A percentile compares a stretch with the other conserved stretches of the same genome.
Evolutionary conservation across 2,329 filamentous ascomycete species (phyloP).

Genomic region (Phialophora tarda): DNA sequence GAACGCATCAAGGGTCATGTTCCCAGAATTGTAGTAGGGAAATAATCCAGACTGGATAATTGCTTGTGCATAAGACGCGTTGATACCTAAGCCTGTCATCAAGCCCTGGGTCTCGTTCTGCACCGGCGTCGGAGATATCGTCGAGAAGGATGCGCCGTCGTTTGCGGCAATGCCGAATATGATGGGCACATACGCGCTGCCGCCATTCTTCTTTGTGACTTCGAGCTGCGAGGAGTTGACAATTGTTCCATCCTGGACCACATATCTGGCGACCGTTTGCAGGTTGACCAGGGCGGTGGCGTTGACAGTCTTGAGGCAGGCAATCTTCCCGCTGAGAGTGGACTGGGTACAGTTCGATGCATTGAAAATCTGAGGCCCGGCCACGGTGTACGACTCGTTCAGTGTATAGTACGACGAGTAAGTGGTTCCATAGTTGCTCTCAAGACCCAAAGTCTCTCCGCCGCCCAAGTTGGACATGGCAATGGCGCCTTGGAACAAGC

Average conservation of each 20-base stretch:
- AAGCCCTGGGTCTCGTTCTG: slow-evolving; percentile 52
- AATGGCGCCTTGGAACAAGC: slow-evolving; percentile 35
- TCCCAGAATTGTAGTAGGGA: slow-evolving; percentile 55
- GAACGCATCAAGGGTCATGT: slow-evolving; percentile 62
- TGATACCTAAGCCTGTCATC: slow-evolving; percentile 54
- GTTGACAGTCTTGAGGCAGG: slow-evolving; percentile 59
- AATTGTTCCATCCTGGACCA: slow-evolving; percentile 65
- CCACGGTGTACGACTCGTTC: slow-evolving; percentile 56
- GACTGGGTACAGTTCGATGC: slow-evolving; percentile 60
- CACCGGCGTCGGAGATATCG: slow-evolving; percentile 54
- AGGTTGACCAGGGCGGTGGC: slow-evolving; percentile 29
- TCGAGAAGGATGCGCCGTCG: slow-evolving; percentile 62
- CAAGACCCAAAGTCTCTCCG: slow-evolving; percentile 61
- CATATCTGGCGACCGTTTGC: slow-evolving; percentile 48
- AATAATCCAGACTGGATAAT: slow-evolving; percentile 57
- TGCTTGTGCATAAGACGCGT: slow-evolving; percentile 48
- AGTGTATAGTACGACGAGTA: slow-evolving; percentile 66
- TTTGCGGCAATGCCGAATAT: slow-evolving; percentile 63
- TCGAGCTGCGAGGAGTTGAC: slow-evolving; percentile 59
- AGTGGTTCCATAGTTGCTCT: slow-evolving; percentile 62
- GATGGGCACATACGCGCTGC: slow-evolving; percentile 58
- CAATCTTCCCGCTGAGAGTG: slow-evolving; percentile 54
- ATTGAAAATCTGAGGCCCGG: slow-evolving; percentile 58
- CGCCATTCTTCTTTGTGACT: slow-evolving; percentile 49
- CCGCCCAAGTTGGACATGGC: slow-evolving; percentile 60